Evolutionary conservation across 2,329 filamentous ascomycete genomes (phyloP).

Genomic region (Neoarthrinium moseri): DNA sequence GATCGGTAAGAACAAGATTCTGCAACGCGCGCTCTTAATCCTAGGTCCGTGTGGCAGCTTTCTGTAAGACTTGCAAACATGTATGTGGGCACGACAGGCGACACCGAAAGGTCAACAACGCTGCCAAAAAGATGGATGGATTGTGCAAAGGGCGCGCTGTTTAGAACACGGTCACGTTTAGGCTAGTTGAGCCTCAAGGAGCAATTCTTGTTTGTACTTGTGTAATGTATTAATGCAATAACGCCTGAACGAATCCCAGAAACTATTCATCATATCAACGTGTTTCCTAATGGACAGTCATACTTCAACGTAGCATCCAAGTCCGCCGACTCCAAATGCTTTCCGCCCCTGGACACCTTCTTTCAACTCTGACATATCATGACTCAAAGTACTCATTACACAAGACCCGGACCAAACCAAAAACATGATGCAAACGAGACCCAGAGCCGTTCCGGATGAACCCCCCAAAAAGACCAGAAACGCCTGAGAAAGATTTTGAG

Average conservation of each 20-base stretch:
- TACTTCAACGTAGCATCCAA: slow-evolving; percentile 13
- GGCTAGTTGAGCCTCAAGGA: too few relatives aligned
- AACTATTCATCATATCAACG: slow-evolving; percentile 22
- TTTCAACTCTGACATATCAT: not conserved
- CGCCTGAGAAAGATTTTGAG: slow-evolving; percentile 10
- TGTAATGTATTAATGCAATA: too few relatives aligned
- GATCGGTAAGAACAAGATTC: too few relatives aligned
- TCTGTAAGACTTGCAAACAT: too few relatives aligned
- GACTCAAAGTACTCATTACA: slow-evolving; percentile 1
- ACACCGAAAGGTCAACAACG: too few relatives aligned
- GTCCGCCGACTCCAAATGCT: not conserved
- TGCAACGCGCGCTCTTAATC: too few relatives aligned
- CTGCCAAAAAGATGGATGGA: too few relatives aligned
- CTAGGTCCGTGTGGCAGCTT: too few relatives aligned
- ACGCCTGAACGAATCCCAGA: not conserved
- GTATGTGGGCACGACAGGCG: too few relatives aligned
- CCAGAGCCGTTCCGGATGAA: slow-evolving; percentile 5
- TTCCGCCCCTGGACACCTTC: not conserved
- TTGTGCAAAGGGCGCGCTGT: too few relatives aligned
- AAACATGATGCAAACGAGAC: slow-evolving; percentile 2
- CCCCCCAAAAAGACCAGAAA: slow-evolving; percentile 6
- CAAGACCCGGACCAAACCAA: slow-evolving; percentile 1
- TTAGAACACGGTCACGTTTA: too few relatives aligned
- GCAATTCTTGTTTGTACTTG: too few relatives aligned
- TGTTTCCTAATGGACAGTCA: slow-evolving; percentile 17